Conservation (phyloP, 75 land plant genomes). For the Picea sitchensis region DNA sequence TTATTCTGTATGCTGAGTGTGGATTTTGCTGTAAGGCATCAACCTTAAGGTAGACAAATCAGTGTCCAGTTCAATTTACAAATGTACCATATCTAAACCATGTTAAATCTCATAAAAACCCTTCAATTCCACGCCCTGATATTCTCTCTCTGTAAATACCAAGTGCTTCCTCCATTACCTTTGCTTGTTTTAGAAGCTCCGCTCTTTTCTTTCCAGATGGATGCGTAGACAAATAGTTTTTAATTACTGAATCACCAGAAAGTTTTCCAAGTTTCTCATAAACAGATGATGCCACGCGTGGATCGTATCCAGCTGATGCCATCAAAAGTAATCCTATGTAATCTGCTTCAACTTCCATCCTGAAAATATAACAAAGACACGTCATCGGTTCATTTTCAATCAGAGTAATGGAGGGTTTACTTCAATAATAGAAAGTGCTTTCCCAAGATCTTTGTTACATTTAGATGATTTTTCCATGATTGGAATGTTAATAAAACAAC, state of each 20-base stretch:
- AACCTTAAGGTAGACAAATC: too few relatives aligned
- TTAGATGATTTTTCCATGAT: not conserved
- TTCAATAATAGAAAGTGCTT: not conserved
- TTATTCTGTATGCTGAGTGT: too few relatives aligned
- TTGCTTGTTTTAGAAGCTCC: constrained; percentile 57
- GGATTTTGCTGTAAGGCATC: too few relatives aligned
- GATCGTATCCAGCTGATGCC: constrained; percentile 97
- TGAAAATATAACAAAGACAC: constrained; percentile 16
- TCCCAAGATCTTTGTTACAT: not conserved
- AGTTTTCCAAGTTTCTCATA: constrained; percentile 90
- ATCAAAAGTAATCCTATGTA: constrained; percentile 87
- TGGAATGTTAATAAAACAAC: not conserved
- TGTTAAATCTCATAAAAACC: constrained; percentile 55
- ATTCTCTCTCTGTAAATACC: constrained; percentile 51
- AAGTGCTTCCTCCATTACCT: constrained; percentile 94
- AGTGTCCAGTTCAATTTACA: too few relatives aligned
- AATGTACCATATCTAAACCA: too few relatives aligned
- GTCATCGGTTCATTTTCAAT: not conserved
- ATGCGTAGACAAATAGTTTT: constrained; percentile 89
- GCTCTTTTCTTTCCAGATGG: constrained; percentile 95
- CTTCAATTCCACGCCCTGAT: constrained; percentile 62
- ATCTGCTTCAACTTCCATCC: constrained; percentile 99
- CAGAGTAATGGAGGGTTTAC: not conserved
- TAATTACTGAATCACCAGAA: constrained; percentile 48
- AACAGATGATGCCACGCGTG: constrained; percentile 80